Evolutionary conservation across 495 filamentous ascomycete species (phyloP), one percentile per base, ranked within the genome.

Genomic region (Penicillium verhagenii): DNA sequence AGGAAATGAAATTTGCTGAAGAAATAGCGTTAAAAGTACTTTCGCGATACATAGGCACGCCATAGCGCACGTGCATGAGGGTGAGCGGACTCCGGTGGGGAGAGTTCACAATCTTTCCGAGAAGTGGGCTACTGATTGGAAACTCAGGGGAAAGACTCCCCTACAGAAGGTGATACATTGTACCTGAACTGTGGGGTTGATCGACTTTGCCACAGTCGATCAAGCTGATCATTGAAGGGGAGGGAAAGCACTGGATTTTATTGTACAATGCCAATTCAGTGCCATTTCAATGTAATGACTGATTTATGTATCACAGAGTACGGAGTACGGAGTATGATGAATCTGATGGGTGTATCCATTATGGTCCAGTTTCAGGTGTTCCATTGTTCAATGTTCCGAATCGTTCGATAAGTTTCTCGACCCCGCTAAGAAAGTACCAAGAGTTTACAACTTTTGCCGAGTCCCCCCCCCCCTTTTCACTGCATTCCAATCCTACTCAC

Each of bases 351-450:
- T n/a, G n/a, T n/a, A n/a, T n/a, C n/a, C n/a, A n/a, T n/a, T n/a
- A n/a, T n/a, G n/a, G n/a, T n/a, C n/a, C 3, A 33, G 9, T 33
- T 28, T 33, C 1, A 33, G 11, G n/a, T n/a, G n/a, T n/a, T 1
- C 21, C 42, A 20, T 28, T 11, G 24, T 19, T 28, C 19, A 40
- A 8, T 48, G 28, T 48, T 48, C 45, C 25, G 3, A 19, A 14
- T 11, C 16, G 45, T 47, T 47, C 45, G 45, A 47, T 8, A 31
- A 19, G 6, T 26, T 35, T 48, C 45, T 20, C 16, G 18, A 29
- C 26, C 18, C 44, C 31, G 26, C 47, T 18, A n/a, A n/a, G n/a
- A n/a, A n/a, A n/a, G n/a, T n/a, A n/a, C 28, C 47, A 50, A 38
- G n/a, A n/a, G n/a, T 38, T 13, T 50, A 16, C 29, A 45, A 20